phyloP scores from a whole-genome alignment of 164 flowering plant genomes.

The Stephania yunnanensis region DNA sequence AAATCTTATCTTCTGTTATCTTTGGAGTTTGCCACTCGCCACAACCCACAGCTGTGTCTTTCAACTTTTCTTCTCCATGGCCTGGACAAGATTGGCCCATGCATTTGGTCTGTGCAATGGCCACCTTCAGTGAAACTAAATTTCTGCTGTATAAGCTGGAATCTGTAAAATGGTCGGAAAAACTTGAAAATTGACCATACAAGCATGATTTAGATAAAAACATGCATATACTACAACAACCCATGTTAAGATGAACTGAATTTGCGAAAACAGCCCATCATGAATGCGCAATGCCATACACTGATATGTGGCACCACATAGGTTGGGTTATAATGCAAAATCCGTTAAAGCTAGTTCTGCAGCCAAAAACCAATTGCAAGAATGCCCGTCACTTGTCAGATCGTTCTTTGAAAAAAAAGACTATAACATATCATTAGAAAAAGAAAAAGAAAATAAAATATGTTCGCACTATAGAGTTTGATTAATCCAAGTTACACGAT shows the following conservation, averaged over 20 bases:
- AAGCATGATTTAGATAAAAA: neutral
- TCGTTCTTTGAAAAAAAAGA: neutral
- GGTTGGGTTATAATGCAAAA: neutral
- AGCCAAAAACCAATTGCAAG: neutral
- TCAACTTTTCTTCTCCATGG: neutral
- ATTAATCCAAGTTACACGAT: neutral
- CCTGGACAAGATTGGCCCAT: neutral
- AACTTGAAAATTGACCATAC: neutral
- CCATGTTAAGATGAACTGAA: neutral
- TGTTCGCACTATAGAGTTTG: conserved; percentile 5
- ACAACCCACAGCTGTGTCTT: conserved; percentile 1
- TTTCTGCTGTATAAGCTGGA: neutral
- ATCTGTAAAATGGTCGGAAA: neutral
- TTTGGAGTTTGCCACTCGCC: neutral
- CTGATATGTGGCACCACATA: neutral
- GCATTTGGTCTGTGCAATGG: neutral
- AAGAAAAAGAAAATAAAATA: neutral
- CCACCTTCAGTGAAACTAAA: neutral
- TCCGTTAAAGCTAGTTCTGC: neutral
- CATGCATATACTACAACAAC: neutral
- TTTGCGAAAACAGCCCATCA: neutral
- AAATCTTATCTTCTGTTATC: conserved; percentile 5
- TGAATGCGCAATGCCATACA: neutral
- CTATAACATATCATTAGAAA: too few species aligned
- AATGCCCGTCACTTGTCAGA: neutral